These are phyloP conservation scores for Cinnamomum micranthum DNA, from an alignment of 164 flowering plant genomes.

Conservation along the genomic window DNA sequence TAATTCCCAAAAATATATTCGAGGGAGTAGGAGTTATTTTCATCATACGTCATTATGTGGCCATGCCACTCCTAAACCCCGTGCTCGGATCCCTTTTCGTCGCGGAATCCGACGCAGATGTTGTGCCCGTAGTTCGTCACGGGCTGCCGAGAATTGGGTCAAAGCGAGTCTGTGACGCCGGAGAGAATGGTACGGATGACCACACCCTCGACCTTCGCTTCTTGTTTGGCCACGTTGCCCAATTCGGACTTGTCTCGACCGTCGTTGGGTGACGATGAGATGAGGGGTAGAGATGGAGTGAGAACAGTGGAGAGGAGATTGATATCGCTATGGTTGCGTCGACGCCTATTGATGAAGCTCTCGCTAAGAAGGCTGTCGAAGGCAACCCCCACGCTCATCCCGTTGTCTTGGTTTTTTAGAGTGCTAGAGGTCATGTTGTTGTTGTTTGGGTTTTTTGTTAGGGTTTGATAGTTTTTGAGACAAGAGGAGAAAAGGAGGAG, in stretches of 20 bases:
- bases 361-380: constrained; percentile 44
- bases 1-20: constrained; percentile 98
- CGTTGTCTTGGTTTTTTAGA: background rate
- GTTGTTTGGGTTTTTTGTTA: no score
- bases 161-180: constrained; percentile 55
- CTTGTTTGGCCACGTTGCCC: constrained; percentile 60
- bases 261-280: constrained; percentile 33
- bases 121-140: constrained; percentile 77
- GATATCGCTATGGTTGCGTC: constrained; percentile 46
- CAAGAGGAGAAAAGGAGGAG: no score
- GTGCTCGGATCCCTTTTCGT: constrained; percentile 61
- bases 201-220: constrained; percentile 72
- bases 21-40: constrained; percentile 67
- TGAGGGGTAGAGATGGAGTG: constrained; percentile 1
- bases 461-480: no score
- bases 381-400: constrained; percentile 19
- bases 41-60: constrained; percentile 85
- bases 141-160: constrained; percentile 91
- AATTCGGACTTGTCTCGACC: background rate
- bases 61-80: constrained; percentile 99
- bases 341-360: constrained; percentile 63
- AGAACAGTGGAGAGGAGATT: constrained; percentile 56
- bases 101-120: constrained; percentile 74
- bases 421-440: no score
- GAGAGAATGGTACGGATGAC: constrained; percentile 46